Evolutionary conservation across 345 rosid species (phyloP).

Genomic region (Populus simonii): DNA sequence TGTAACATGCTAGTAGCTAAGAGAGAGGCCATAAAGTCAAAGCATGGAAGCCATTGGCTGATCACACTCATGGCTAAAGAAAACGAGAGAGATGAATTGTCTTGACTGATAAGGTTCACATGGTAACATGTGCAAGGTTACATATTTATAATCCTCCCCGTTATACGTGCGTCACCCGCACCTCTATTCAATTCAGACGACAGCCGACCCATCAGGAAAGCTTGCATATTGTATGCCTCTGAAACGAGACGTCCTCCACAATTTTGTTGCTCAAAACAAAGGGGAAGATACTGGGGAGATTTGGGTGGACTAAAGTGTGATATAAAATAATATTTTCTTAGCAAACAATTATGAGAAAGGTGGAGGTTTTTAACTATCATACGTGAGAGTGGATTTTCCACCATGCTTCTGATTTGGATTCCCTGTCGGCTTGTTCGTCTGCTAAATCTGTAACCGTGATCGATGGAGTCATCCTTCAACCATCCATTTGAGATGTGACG

Average conservation of each 20-base stretch:
- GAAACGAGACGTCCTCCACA: no score
- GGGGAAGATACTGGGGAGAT: no score
- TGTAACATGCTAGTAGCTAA: no score
- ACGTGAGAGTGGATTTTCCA: not conserved
- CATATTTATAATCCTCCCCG: not conserved
- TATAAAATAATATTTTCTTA: no score
- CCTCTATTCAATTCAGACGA: slow-evolving; percentile 8
- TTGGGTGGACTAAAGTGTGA: no score
- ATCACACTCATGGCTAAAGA: not conserved
- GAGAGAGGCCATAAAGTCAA: no score
- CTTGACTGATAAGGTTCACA: slow-evolving; percentile 4
- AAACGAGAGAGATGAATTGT: not conserved
- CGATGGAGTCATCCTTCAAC: no score
- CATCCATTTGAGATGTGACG: no score
- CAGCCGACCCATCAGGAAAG: not conserved
- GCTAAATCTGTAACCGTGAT: not conserved
- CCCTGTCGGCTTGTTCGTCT: slow-evolving; percentile 2
- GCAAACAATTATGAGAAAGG: no score
- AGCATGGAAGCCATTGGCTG: not conserved
- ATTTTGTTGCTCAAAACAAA: no score
- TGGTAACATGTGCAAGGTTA: slow-evolving; percentile 12
- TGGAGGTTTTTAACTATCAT: not conserved
- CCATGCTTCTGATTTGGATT: not conserved
- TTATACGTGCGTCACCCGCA: not conserved
- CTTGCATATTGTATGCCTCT: no score